phyloP scores from a whole-genome alignment of 306 rosid species.

The Gynostemma pentaphyllum region DNA sequence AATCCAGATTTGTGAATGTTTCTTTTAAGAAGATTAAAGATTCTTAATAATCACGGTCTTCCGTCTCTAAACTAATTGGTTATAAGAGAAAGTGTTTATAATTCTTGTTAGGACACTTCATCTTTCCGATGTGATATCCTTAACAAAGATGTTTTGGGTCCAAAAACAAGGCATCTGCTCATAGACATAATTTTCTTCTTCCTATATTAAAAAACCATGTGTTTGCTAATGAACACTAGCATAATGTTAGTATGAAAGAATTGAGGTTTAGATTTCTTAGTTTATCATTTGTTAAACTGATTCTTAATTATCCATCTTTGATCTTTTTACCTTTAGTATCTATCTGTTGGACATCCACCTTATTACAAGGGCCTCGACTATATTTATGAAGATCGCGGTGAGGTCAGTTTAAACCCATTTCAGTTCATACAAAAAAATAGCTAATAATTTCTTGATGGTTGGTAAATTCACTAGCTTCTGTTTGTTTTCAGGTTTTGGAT shows the following conservation, averaged over 20 bases:
- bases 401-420: constrained; percentile 39
- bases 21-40: background rate
- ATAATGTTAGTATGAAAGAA: background rate
- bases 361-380: constrained; percentile 92
- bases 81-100: too few relatives aligned
- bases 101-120: too few relatives aligned
- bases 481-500: constrained; percentile 54
- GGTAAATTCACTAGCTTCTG: background rate
- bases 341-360: constrained; percentile 94
- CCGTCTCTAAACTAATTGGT: too few relatives aligned
- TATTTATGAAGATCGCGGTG: constrained; percentile 96
- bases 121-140: too few relatives aligned
- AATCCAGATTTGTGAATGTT: too few relatives aligned
- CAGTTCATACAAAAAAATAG: too few relatives aligned
- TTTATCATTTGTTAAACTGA: background rate
- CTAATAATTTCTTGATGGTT: too few relatives aligned
- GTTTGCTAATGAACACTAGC: background rate
- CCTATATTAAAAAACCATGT: background rate
- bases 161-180: background rate
- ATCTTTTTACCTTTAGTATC: constrained; percentile 42
- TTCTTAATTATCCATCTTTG: background rate
- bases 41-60: background rate
- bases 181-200: background rate
- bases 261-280: background rate
- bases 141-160: too few relatives aligned